Evolutionary conservation across 2,329 filamentous ascomycete species (phyloP), one percentile per base, ranked within the genome.

Genomic region (Leptographium procerum): DNA sequence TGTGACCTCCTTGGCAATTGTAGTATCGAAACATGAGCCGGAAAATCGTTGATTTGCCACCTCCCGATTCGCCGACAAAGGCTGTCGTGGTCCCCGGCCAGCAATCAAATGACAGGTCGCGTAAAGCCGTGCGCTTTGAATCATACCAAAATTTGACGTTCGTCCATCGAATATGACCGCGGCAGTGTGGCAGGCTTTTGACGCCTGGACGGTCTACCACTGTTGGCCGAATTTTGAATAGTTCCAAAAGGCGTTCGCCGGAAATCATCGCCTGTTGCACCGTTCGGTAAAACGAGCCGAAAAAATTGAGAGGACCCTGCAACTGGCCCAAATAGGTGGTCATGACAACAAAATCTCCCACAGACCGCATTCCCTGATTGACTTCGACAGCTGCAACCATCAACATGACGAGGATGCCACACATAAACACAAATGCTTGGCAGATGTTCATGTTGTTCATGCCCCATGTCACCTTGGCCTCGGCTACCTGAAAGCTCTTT

Each of bases 201-300:
- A 87, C 89, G 57, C 79, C 76, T 0, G 86, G 83, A 19, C 79
- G 79, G 69, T 99, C 94, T 9, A 92, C 79, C 31, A 99, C 92
- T 0, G 90, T 95, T 0, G 94, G 92, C 66, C 90, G 85, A 67
- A 97, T 94, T 71, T 96, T 95, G 82, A 99, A 97, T 22, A 99
- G 77, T 71, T 97, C 94, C 57, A 99, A 75, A 70, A 99, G 86
- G 22, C 94, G 86, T 76, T 99, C 94, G 5, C 92, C 91, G 60
- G 95, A 96, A 68, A 99, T 97, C 87, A 99, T 89, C 57, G 92
- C 89, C 65, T 91, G 94, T 72, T 97, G 94, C 7, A 97, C 92
- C 61, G 91, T 94, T 55, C 92, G 83, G 71, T 97, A 99, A 70
- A 97, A 97, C 0, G 91, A 94, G 59, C 92, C 94, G 66, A 94